These are phyloP conservation scores for Cyclotella distinguenda DNA, from an alignment of 108 stramenopile genomes.

Conservation along the genomic window DNA sequence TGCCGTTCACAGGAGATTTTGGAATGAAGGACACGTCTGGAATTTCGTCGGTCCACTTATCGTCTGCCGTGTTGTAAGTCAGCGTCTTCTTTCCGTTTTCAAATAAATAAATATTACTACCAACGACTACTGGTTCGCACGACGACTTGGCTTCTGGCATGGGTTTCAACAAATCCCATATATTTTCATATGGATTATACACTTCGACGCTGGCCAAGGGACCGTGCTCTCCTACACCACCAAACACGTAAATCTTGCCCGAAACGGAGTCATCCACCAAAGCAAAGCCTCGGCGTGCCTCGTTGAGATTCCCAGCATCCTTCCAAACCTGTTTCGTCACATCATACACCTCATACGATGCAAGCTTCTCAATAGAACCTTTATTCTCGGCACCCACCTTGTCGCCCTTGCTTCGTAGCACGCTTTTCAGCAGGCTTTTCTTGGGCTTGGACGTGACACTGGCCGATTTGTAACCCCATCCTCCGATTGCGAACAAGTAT, in stretches of 20 bases:
- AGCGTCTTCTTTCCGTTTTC: conserved; percentile 24
- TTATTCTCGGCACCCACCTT: not conserved
- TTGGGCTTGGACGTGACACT: conserved; percentile 1
- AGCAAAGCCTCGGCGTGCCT: conserved; percentile 23
- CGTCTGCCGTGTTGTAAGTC: conserved; percentile 7
- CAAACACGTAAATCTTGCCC: conserved; percentile 23
- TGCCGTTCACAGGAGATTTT: conserved; percentile 14
- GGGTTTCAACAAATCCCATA: conserved; percentile 10
- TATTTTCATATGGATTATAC: conserved; percentile 17
- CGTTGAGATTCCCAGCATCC: conserved; percentile 18
- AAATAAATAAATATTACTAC: conserved; percentile 5
- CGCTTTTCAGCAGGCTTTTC: not conserved
- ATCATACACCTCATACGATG: conserved; percentile 26
- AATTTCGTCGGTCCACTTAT: conserved; percentile 5
- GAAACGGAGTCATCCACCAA: conserved; percentile 6
- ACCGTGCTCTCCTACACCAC: conserved; percentile 1
- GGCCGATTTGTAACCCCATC: conserved; percentile 15
- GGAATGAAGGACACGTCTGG: conserved; percentile 13
- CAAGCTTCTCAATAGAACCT: conserved; percentile 6
- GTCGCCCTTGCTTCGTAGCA: not conserved
- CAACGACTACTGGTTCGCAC: conserved; percentile 10
- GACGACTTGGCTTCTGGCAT: conserved; percentile 14
- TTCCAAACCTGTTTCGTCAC: conserved; percentile 23
- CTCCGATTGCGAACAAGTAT: conserved; percentile 23
- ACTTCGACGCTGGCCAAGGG: conserved; percentile 13